Base-by-base conservation (phyloP, 108 stramenopile genomes). In the Pseudonitzschia multiseries region DNA sequence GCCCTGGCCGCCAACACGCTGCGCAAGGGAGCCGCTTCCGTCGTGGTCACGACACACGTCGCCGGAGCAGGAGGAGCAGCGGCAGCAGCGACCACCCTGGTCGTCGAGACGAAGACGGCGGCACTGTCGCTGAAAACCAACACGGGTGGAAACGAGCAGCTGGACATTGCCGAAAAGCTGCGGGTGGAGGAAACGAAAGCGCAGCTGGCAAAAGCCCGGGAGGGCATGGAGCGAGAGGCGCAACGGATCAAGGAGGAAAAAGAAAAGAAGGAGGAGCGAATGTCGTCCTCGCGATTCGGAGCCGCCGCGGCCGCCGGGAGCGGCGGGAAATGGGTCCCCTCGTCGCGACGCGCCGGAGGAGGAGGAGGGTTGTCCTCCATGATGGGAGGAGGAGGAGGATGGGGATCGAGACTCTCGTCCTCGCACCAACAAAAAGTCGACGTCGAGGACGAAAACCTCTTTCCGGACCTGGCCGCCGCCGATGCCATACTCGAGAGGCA, bases 221-320 rank as follows among this genome's bases (percentile, higher is more conserved):
- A 92, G 78, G 92, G 89, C 50, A 93, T 92, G 95, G 95, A 88
- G 57, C 82, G 82, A 82, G 91, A 96, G 76, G 94, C 90, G 5
- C 83, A 89, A 51, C 72, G 86, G 48, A 21, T 91, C 62, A 87
- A 87, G 74, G 84, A 78, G 57, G 87, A 92, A 65, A 83, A 87
- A 68, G 91, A 86, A 70, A 77, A 81, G 73, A 88, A 85, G 63
- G 87, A 87, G 66, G 80, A 76, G 8, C 80, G 57, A 29, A 77
- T 73, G 28, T 36, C 77, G 10, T 32, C 76, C 3, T 50, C 79
- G n/a, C 44, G 77, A 26, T 61, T 70, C 32, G 75, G 80, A 59
- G 66, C 60, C 13, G 80, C 71, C 27, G 74, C 68, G 14, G 85
- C 76, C 24, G n/a, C n/a, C n/a, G n/a, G n/a, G n/a, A 62, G 61